Percentiles rank a stretch among this genome's conserved stretches.
Conservation (phyloP, 352 stramenopile genomes). For the Globisporangium paroecandrum region DNA sequence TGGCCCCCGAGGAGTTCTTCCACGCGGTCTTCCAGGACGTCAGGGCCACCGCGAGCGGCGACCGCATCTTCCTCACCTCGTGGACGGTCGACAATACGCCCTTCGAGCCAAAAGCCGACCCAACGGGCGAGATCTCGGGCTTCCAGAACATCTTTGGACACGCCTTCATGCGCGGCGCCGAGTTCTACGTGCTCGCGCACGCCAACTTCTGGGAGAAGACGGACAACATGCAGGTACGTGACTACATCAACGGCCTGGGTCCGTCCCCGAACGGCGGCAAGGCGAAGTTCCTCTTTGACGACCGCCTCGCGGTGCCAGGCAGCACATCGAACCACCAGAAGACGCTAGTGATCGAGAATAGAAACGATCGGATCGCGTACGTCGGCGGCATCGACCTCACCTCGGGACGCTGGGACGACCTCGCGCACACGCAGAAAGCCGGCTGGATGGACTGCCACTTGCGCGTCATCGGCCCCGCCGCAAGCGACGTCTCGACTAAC, state of each 20-base stretch:
- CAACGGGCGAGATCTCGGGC: conserved; percentile 1
- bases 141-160: conserved; percentile 10
- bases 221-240: not conserved
- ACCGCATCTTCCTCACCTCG: conserved; percentile 15
- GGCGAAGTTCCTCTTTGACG: conserved; percentile 44
- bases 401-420: conserved; percentile 27
- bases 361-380: conserved; percentile 18
- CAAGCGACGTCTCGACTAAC: conserved; percentile 25
- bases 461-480: conserved; percentile 21
- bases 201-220: conserved; percentile 9
- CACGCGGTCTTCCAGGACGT: conserved; percentile 25
- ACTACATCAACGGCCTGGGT: not conserved
- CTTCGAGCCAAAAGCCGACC: conserved; percentile 7
- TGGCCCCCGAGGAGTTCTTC: conserved; percentile 25
- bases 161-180: not conserved
- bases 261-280: conserved; percentile 6
- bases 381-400: conserved; percentile 34
- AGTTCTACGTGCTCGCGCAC: conserved; percentile 9
- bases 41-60: conserved; percentile 21
- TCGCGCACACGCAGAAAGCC: conserved; percentile 23
- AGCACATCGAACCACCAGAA: conserved; percentile 52
- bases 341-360: conserved; percentile 23
- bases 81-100: conserved; percentile 18
- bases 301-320: conserved; percentile 25
- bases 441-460: conserved; percentile 31